A percentile compares a stretch with the other conserved stretches of the same genome.
Evolutionary conservation across 192 early-diverging fungal species (phyloP).

Genomic region (Mycoemilia scoparia): DNA sequence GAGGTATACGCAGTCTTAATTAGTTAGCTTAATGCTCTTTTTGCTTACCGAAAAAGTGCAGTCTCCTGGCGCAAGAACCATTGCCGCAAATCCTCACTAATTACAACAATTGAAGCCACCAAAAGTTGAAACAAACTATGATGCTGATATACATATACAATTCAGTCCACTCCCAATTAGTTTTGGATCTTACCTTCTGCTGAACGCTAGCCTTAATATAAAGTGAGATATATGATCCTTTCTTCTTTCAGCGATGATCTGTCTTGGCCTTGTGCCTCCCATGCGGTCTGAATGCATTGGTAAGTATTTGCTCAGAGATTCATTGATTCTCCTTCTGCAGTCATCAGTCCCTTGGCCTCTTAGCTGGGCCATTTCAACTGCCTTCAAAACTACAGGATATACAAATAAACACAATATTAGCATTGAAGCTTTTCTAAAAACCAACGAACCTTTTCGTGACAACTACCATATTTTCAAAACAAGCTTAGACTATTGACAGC

Average conservation of each 20-base stretch:
- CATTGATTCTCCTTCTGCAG: slow-evolving; percentile 29
- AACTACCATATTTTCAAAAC: too few species aligned
- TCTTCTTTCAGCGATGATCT: slow-evolving; percentile 38
- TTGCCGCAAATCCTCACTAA: slow-evolving; percentile 48
- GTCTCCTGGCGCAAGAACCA: slow-evolving; percentile 62
- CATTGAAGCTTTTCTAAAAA: too few species aligned
- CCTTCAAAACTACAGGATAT: slow-evolving; percentile 42
- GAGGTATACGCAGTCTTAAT: slow-evolving; percentile 19
- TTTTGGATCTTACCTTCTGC: background rate
- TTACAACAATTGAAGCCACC: too few species aligned
- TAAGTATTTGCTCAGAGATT: slow-evolving; percentile 36
- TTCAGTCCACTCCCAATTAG: background rate
- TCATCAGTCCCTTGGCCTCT: slow-evolving; percentile 44
- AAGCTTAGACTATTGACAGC: too few species aligned
- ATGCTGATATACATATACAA: background rate
- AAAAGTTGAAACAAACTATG: background rate
- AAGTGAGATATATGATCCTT: slow-evolving; percentile 74
- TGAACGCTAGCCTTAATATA: slow-evolving; percentile 57
- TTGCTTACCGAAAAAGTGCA: slow-evolving; percentile 40
- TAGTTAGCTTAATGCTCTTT: background rate
- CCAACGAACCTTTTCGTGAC: too few species aligned
- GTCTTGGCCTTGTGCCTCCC: slow-evolving; percentile 11
- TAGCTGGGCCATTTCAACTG: slow-evolving; percentile 63
- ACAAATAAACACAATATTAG: too few species aligned
- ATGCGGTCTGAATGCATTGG: slow-evolving; percentile 38